Evolutionary conservation across 83 land plant species (phyloP).

Genomic region (Larix sibirica): DNA sequence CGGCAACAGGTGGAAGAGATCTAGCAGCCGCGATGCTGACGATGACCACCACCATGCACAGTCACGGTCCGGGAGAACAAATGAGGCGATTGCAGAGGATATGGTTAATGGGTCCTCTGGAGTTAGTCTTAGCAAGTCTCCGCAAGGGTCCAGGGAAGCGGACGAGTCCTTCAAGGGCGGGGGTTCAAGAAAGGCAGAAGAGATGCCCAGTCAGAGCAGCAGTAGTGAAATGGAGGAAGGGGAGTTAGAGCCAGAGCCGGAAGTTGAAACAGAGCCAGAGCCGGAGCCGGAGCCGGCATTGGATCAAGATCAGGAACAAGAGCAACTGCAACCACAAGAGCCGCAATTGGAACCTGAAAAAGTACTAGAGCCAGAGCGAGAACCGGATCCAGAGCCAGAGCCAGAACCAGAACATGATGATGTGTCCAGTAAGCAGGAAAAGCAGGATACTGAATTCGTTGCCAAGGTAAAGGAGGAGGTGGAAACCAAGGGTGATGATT

Average conservation of each 20-base stretch:
- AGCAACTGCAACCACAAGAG: neutral
- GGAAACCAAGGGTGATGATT: conserved; percentile 11
- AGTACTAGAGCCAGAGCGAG: neutral
- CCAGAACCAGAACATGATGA: conserved; percentile 13
- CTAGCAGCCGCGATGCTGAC: conserved; percentile 27
- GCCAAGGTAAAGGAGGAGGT: neutral
- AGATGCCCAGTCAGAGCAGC: conserved; percentile 22
- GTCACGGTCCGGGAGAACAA: conserved; percentile 10
- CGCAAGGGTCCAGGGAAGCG: conserved; percentile 27
- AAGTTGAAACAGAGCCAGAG: conserved; percentile 19
- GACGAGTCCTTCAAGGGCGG: conserved; percentile 34
- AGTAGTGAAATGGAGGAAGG: conserved; percentile 87
- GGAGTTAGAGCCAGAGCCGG: conserved; percentile 70
- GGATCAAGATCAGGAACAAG: neutral
- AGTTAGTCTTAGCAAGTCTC: conserved; percentile 1
- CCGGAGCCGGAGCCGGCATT: neutral
- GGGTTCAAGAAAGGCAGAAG: conserved; percentile 35
- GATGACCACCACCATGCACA: conserved; percentile 17
- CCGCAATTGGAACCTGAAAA: conserved; percentile 4
- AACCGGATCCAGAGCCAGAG: conserved; percentile 2
- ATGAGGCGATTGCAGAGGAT: conserved; percentile 9
- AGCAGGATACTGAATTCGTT: neutral
- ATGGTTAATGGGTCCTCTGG: conserved; percentile 1
- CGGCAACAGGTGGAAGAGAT: conserved; percentile 39
- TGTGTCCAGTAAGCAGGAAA: conserved; percentile 11